Base-by-base conservation (phyloP, 495 filamentous ascomycete species). In the Podospora bellae-mahoneyi region DNA sequence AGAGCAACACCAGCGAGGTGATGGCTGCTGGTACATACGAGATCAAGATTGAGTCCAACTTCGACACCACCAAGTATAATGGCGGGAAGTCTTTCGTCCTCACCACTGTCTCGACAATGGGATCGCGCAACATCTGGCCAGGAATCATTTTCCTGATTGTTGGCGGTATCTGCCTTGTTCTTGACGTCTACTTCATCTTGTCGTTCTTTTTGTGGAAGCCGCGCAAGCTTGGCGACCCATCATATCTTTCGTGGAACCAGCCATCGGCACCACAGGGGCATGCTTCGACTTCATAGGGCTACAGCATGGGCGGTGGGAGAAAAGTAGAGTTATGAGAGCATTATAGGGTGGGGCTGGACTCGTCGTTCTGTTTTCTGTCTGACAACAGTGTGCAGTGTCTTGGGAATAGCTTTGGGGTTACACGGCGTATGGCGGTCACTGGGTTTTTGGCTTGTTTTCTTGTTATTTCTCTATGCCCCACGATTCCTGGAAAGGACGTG, bases 221-320 rank as follows among this genome's bases (percentile, higher is more conserved):
- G 67, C 94, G 95, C 69, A 98, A 98, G 90, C 86, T 99, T 58
- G 95, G 95, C 30, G 95, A 99, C 78, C 95, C 97, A 76, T 97
- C 92, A 32, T 98, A 98, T 78, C 85, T 99, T 54, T 92, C 91
- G 9, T 99, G 96, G 96, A 97, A 98, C 80, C 94, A 93, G 75
- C 92, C 95, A 26, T 87, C 90, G 48, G 86, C 86, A 81, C 56
- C 84, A 84, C 69, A 68, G 54, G 62, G 66, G 2, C 67, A 70
- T 30, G 64, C 67, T 16, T 54, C 68, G 26, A n/a, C 68, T 44
- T 70, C 64, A 68, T 72, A 69, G 66, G 62, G 20, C 19, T n/a
- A 5, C 34, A 57, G 5, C 39, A 63, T 23, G 26, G 20, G 6
- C 4, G 39, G 39, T 16, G 39, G 39, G 60, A 9, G 48, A 62